These are phyloP conservation scores for Amanita pallidorosea DNA, from an alignment of 768 basidiomycete genomes.

Conservation along the genomic window DNA sequence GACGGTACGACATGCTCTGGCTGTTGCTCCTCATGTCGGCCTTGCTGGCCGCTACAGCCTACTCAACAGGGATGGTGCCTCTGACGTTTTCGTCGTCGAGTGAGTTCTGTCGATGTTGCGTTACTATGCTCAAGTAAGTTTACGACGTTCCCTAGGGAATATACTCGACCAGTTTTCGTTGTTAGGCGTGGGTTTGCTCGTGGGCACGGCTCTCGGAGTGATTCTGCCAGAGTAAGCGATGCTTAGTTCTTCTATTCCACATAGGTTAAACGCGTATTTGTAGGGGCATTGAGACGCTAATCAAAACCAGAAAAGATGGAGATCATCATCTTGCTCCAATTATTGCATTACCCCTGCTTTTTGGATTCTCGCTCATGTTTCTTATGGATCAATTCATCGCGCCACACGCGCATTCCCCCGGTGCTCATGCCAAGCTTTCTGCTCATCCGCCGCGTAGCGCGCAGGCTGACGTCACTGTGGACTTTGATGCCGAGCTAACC, in stretches of 20 bases:
- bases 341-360: conserved; percentile 53
- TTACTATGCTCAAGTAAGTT: not conserved
- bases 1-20: conserved; percentile 19
- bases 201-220: conserved; percentile 84
- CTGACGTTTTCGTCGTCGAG: conserved; percentile 65
- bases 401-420: conserved; percentile 32
- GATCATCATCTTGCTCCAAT: conserved; percentile 33
- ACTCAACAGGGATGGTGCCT: conserved; percentile 65
- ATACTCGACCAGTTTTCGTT: conserved; percentile 35
- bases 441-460: conserved; percentile 7
- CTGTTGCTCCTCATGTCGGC: conserved; percentile 46
- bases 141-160: conserved; percentile 15
- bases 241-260: not conserved
- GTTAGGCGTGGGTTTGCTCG: conserved; percentile 72
- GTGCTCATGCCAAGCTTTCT: conserved; percentile 9
- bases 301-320: conserved; percentile 21
- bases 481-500: conserved; percentile 56
- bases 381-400: conserved; percentile 54
- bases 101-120: conserved; percentile 20
- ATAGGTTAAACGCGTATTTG: not conserved
- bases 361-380: conserved; percentile 57
- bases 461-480: conserved; percentile 20
- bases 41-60: conserved; percentile 51
- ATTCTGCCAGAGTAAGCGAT: conserved; percentile 84
- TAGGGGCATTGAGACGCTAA: conserved; percentile 66